These are phyloP conservation scores for Hypoxylon fragiforme DNA, from an alignment of 495 filamentous ascomycete genomes.

Conservation along the genomic window DNA sequence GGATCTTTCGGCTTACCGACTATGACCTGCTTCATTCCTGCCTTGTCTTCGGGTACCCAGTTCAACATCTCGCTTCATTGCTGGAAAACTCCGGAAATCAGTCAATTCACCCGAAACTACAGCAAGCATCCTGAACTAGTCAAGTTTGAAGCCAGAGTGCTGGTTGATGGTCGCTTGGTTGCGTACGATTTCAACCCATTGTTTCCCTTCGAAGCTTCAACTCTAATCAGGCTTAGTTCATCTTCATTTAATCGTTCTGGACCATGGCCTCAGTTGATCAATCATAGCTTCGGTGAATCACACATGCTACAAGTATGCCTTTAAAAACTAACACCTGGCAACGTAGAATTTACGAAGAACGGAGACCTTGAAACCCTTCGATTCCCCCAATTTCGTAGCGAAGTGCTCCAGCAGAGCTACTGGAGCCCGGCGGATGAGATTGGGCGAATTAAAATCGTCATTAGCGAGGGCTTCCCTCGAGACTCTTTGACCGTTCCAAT, in stretches of 20 bases:
- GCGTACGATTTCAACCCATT: conserved; percentile 56
- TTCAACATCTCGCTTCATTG: conserved; percentile 82
- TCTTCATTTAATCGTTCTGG: conserved; percentile 58
- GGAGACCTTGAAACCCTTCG: conserved; percentile 65
- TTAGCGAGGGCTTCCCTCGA: conserved; percentile 70
- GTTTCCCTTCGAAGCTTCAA: no score
- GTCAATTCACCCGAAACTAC: conserved; percentile 61
- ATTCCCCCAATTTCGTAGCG: conserved; percentile 75
- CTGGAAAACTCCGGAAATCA: conserved; percentile 71
- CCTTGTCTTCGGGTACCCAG: conserved; percentile 57
- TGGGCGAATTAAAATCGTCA: conserved; percentile 76
- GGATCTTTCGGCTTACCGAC: conserved; percentile 60
- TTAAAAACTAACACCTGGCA: neutral
- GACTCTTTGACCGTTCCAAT: conserved; percentile 58
- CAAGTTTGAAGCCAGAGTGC: conserved; percentile 69
- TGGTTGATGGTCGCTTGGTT: conserved; percentile 69
- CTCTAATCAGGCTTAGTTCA: conserved; percentile 44
- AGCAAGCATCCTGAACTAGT: conserved; percentile 63
- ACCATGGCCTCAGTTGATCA: conserved; percentile 62
- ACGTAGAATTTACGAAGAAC: conserved; percentile 61
- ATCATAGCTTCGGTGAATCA: conserved; percentile 51
- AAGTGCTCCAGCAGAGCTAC: conserved; percentile 68
- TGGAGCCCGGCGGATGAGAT: conserved; percentile 73
- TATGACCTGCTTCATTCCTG: conserved; percentile 77
- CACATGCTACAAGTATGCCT: neutral